These are phyloP conservation scores for Chlamydomonas incerta DNA, from an alignment of 139 green algal genomes.

Conservation along the genomic window DNA sequence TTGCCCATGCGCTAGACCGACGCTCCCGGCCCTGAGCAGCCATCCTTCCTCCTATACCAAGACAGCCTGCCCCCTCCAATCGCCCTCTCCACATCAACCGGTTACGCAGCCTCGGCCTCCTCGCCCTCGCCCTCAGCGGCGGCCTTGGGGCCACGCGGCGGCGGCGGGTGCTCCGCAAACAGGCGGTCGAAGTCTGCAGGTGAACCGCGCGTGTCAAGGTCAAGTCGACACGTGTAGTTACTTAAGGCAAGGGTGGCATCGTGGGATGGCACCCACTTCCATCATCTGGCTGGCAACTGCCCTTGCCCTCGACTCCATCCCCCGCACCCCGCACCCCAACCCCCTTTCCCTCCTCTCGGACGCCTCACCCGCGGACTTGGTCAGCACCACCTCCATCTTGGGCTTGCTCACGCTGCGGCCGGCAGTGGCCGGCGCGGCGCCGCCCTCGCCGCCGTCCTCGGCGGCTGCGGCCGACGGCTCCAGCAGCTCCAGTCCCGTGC, in stretches of 20 bases:
- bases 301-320: background rate
- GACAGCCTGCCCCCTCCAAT: too few species aligned
- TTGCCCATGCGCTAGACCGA: too few species aligned
- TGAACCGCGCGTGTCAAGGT: background rate
- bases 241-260: background rate
- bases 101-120: too few species aligned
- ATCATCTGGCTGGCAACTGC: background rate
- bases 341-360: background rate
- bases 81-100: too few species aligned
- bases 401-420: slow-evolving; percentile 69
- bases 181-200: slow-evolving; percentile 21
- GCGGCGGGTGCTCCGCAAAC: slow-evolving; percentile 10
- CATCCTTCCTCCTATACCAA: too few species aligned
- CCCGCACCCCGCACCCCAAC: background rate
- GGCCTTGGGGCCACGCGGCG: background rate
- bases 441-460: too few species aligned
- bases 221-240: background rate
- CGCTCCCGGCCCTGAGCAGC: too few species aligned
- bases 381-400: slow-evolving; percentile 85
- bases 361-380: slow-evolving; percentile 62
- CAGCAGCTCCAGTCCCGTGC: slow-evolving; percentile 42
- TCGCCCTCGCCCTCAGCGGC: too few species aligned
- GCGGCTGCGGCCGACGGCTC: too few species aligned
- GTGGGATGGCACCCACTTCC: background rate
- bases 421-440: slow-evolving; percentile 9